Percentiles rank a stretch among this genome's conserved stretches.
These are phyloP conservation scores for Moricandia moricandioides DNA, from an alignment of 345 rosid species.

Conservation along the genomic window DNA sequence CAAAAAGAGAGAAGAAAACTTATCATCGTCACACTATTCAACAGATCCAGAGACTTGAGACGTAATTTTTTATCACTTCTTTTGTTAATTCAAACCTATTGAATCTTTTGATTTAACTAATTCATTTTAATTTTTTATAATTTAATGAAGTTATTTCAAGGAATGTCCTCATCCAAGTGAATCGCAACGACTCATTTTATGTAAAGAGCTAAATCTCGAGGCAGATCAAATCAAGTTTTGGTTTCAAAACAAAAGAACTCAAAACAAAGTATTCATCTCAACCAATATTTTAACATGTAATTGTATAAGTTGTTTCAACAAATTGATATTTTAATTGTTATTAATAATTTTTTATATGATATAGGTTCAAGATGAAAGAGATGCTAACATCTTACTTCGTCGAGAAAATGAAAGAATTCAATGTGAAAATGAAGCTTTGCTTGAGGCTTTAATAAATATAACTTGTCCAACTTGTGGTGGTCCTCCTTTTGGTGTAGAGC, in stretches of 20 bases:
- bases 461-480: conserved; percentile 72
- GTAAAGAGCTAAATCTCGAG: conserved; percentile 51
- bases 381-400: conserved; percentile 50
- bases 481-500: conserved; percentile 49
- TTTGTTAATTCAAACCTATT: neutral
- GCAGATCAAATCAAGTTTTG: conserved; percentile 66
- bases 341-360: neutral
- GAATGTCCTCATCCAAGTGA: conserved; percentile 69
- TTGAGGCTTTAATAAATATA: conserved; percentile 52
- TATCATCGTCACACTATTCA: conserved; percentile 53
- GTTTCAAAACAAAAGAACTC: conserved; percentile 86
- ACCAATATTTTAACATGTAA: neutral
- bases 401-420: conserved; percentile 54
- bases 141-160: conserved; percentile 49
- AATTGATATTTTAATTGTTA: neutral
- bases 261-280: conserved; percentile 47
- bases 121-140: neutral
- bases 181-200: conserved; percentile 43
- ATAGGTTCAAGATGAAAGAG: conserved; percentile 58
- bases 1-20: conserved; percentile 21
- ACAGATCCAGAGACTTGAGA: conserved; percentile 55
- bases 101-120: neutral
- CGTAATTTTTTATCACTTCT: conserved; percentile 25
- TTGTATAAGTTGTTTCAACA: neutral
- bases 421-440: conserved; percentile 51